Conservation (phyloP, 768 basidiomycete species). For the Russula earlei region DNA sequence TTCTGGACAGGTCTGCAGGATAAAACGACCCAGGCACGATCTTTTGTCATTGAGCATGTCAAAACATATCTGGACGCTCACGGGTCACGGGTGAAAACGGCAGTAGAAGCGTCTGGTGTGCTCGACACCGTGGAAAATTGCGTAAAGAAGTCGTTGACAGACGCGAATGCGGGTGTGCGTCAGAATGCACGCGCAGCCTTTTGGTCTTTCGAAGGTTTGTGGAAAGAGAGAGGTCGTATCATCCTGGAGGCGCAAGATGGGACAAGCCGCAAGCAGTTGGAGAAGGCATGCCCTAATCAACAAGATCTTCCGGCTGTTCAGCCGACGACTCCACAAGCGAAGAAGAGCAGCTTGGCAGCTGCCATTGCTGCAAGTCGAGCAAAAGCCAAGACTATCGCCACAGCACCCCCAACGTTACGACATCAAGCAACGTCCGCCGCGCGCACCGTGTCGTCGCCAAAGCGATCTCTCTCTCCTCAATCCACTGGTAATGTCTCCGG, state of each 20-base stretch:
- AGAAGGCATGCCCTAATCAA: conserved; percentile 71
- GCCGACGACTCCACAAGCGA: conserved; percentile 41
- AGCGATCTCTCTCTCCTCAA: conserved; percentile 32
- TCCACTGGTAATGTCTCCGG: conserved; percentile 23
- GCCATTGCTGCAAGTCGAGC: conserved; percentile 86
- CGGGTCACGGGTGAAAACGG: conserved; percentile 47
- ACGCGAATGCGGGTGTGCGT: conserved; percentile 71
- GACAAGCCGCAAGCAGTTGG: conserved; percentile 67
- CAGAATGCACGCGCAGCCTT: conserved; percentile 64
- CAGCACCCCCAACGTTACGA: conserved; percentile 66
- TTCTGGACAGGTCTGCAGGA: conserved; percentile 65
- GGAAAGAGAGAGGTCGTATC: conserved; percentile 56
- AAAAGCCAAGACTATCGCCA: conserved; percentile 77
- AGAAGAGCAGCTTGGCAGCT: conserved; percentile 78
- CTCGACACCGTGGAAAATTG: conserved; percentile 66
- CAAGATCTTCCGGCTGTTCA: conserved; percentile 29
- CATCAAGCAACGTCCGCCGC: conserved; percentile 76
- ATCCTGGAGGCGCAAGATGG: conserved; percentile 64
- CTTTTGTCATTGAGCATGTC: conserved; percentile 58
- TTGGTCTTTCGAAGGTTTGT: conserved; percentile 72
- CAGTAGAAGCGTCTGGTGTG: conserved; percentile 61
- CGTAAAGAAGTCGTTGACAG: conserved; percentile 62
- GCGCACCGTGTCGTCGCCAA: conserved; percentile 38
- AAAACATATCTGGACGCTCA: conserved; percentile 69
- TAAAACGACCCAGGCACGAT: conserved; percentile 70